Evolutionary conservation across 306 rosid genomes (phyloP).

Genomic region (Urtica urens): DNA sequence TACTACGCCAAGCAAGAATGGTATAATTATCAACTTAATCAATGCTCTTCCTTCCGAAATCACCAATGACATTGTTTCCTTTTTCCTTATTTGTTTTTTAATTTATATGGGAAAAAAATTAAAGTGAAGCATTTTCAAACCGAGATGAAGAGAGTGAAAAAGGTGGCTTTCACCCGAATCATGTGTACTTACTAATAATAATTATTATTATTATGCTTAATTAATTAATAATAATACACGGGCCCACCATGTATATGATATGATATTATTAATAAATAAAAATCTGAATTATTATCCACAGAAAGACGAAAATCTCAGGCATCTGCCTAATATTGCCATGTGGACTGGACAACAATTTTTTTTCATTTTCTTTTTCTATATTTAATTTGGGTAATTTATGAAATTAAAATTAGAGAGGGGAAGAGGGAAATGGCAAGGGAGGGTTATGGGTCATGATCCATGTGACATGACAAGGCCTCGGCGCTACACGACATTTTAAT

Average conservation of each 20-base stretch:
- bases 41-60: too few species aligned
- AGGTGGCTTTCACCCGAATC: too few species aligned
- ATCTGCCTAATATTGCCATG: conserved; percentile 3
- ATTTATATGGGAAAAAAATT: too few species aligned
- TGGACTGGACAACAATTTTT: conserved; percentile 6
- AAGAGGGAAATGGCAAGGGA: too few species aligned
- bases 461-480: conserved; percentile 12
- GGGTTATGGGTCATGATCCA: conserved; percentile 12
- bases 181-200: too few species aligned
- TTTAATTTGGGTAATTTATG: conserved; percentile 1
- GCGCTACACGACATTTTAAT: conserved; percentile 3
- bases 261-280: conserved; percentile 1
- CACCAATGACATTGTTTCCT: background rate
- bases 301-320: conserved; percentile 5
- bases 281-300: conserved; percentile 6
- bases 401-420: background rate
- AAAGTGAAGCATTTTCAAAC: too few species aligned
- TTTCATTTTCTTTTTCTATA: background rate
- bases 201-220: too few species aligned
- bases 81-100: background rate
- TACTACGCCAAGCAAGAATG: conserved; percentile 1
- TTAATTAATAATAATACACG: background rate
- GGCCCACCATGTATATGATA: background rate
- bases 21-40: background rate
- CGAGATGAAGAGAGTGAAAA: too few species aligned